A percentile compares a stretch with the other conserved stretches of the same genome.
Conservation (phyloP, 1,139 yeast species). For the Candida albicans region DNA sequence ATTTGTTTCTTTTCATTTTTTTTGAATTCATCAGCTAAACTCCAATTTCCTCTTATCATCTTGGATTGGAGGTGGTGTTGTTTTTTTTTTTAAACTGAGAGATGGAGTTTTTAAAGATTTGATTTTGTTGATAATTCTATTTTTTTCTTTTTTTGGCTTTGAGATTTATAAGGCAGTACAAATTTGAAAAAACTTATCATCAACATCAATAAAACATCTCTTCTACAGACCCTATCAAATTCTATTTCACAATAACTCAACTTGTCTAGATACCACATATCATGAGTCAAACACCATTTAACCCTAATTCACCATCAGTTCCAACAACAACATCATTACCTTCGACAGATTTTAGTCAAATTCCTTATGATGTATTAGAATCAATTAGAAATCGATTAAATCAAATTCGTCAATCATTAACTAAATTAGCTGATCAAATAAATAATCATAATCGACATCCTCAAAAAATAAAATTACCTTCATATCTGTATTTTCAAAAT, state of each 20-base stretch:
- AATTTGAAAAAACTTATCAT: not conserved
- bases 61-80: not conserved
- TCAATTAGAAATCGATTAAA: conserved; percentile 43
- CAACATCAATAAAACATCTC: not conserved
- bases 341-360: conserved; percentile 25
- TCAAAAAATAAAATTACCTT: conserved; percentile 38
- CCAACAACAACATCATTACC: conserved; percentile 5
- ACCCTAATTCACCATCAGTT: conserved; percentile 9
- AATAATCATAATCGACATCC: conserved; percentile 43
- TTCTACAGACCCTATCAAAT: not conserved
- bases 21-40: conserved; percentile 42
- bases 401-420: conserved; percentile 45
- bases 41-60: conserved; percentile 46
- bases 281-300: conserved; percentile 16
- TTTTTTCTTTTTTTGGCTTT: not conserved
- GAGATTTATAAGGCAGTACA: too few relatives aligned
- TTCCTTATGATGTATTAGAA: conserved; percentile 44
- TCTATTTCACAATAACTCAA: too few relatives aligned
- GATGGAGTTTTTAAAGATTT: too few relatives aligned
- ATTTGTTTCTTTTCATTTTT: conserved; percentile 41
- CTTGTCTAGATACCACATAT: not conserved
- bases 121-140: not conserved
- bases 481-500: conserved; percentile 55
- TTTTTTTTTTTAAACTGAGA: too few relatives aligned
- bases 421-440: conserved; percentile 45